Base-by-base conservation (phyloP, 768 basidiomycete species). In the Glaciozyma martinii region DNA sequence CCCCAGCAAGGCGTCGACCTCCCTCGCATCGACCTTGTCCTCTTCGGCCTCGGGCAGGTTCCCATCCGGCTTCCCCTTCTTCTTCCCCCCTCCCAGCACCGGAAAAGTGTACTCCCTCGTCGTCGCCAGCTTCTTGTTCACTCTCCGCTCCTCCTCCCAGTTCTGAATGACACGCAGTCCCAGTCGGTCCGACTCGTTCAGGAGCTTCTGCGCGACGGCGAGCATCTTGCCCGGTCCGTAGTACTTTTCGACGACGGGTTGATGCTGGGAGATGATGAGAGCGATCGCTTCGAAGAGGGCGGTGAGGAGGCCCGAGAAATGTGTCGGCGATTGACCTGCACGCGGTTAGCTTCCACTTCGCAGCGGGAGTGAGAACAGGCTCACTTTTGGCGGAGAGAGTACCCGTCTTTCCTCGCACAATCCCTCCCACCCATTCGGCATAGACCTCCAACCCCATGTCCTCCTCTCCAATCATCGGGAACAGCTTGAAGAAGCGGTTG, bases 201-300 rank as follows among this genome's bases (percentile, higher is more conserved):
- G 76, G 12, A 99, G 79, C 50, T 85, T 81, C 3, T 66, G 69
- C 29, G 81, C 78, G 3, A 92, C 82, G 18, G 94, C 90, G 43
- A 80, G 78, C 94, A 98, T 98, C 75, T 87, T 87, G 1, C 90
- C 88, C 13, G 76, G 71, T 0, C 95, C 95, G 72, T 99, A 99
- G 77, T 99, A 98, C 77, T 95, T 98, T 74, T 97, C 94, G 1
- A 99, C 93, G 7, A 99, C 85, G 3, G 91, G 89, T 71, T 95
- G 94, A 74, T 99, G 95, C 73, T 99, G 95, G 72, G 94, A 91
- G 27, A 99, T 86, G 68, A 99, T 91, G 80, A 90, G 84, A 0
- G 93, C 95, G 58, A 99, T 87, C 62, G 86, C 88, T 78, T 99
- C 95, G 71, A 98, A 92, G 2, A 99, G 82, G 9, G 89, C 86